These are phyloP conservation scores for Cercospora zeina DNA, from an alignment of 2,329 filamentous ascomycete species.

Conservation along the genomic window DNA sequence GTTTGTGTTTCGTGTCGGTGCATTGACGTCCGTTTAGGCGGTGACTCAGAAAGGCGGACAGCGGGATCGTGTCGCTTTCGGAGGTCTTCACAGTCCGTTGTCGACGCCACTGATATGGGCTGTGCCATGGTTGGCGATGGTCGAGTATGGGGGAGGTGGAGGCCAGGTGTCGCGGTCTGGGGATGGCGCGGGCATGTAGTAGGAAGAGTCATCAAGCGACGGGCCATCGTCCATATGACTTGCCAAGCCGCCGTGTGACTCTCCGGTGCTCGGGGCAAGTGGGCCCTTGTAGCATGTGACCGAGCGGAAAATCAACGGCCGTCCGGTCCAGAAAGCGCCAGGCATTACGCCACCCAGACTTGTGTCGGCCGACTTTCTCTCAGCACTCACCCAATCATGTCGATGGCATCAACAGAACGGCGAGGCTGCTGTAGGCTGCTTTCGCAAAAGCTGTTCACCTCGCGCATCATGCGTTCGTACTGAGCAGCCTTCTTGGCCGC, in stretches of 20 bases:
- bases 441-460: constrained; percentile 32
- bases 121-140: constrained; percentile 1
- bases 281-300: constrained; percentile 9
- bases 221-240: background rate
- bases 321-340: constrained; percentile 5
- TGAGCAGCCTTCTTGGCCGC: constrained; percentile 33
- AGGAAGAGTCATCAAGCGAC: constrained; percentile 8
- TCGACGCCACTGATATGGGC: background rate
- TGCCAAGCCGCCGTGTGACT: constrained; percentile 7
- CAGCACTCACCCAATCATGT: constrained; percentile 33
- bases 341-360: constrained; percentile 5
- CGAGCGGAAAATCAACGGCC: constrained; percentile 1
- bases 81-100: background rate
- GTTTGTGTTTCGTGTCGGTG: constrained; percentile 4
- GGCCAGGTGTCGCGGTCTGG: constrained; percentile 1
- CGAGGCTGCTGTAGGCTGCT: constrained; percentile 16
- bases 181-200: constrained; percentile 4
- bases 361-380: background rate
- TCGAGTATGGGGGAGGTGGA: background rate
- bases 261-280: constrained; percentile 5
- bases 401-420: constrained; percentile 26
- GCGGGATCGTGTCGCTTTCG: constrained; percentile 12
- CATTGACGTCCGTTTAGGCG: background rate
- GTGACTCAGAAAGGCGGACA: constrained; percentile 15
- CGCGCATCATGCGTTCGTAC: constrained; percentile 34